Base-by-base conservation (phyloP, 768 basidiomycete species). In the Mycena kentingensis region DNA sequence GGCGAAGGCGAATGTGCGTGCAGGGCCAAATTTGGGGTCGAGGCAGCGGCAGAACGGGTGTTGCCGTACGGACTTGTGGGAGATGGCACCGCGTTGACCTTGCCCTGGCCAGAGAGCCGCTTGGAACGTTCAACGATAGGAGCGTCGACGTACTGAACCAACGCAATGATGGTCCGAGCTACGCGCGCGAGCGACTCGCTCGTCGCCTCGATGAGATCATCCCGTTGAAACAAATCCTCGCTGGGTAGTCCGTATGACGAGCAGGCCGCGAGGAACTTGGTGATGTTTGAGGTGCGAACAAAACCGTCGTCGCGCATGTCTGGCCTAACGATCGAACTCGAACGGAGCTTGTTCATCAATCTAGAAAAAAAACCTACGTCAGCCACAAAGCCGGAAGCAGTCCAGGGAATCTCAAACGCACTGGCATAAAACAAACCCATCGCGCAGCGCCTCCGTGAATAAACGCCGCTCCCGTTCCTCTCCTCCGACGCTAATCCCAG, bases 401-500 rank as follows among this genome's bases (percentile, higher is more conserved):
- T 58, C 45, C 59, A 48, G 31, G 21, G 42, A 18, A 51, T 44
- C 34, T 46, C 39, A 50, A 58, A 84, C 93, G 73, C 64, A 95
- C 93, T 90, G 86, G 83, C 93, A 94, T 21, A 96, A 77, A 19
- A 95, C 81, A 67, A 85, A 88, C 1, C 93, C 93, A 71, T 96
- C 93, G 61, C 83, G 72, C 49, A 95, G 65, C 0, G 88, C 84
- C 48, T 93, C 90, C 28, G 77, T 74, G 62, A 94, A 96, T 27
- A 82, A 67, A 47, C 76, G 77, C 57, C 87, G 73, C 69, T 94
- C 90, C 62, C 85, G 76, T 58, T 92, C 90, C 69, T 89, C 90
- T 29, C 85, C 85, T 25, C 76, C 73, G 21, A 74, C 70, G 59
- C 77, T 75, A 16, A 76, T 54, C 19, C 77, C 73, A 35, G 64